A percentile compares a stretch with the other conserved stretches of the same genome.
phyloP scores from a whole-genome alignment of 2,329 filamentous ascomycete species.

The Aspergillus quadrilineatus region DNA sequence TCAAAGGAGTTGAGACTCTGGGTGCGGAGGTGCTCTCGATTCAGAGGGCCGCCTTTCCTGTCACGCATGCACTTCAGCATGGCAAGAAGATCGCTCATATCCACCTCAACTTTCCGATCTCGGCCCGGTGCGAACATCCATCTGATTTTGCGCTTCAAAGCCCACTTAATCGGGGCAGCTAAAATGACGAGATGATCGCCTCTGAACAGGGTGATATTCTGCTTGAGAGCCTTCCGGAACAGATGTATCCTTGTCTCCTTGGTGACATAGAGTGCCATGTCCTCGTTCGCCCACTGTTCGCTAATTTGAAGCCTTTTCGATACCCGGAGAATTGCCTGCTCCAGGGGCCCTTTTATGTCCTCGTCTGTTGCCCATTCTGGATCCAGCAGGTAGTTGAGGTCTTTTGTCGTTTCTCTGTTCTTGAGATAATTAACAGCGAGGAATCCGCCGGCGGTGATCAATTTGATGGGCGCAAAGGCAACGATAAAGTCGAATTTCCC shows the following conservation, averaged over 20 bases:
- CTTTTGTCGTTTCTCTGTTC: conserved; percentile 32
- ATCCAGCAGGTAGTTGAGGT: conserved; percentile 35
- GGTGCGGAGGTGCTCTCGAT: conserved; percentile 27
- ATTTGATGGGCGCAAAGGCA: conserved; percentile 34
- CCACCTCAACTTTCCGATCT: conserved; percentile 26
- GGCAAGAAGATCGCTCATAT: conserved; percentile 31
- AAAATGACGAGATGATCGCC: conserved; percentile 30
- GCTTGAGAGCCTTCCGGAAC: conserved; percentile 31
- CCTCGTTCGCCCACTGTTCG: conserved; percentile 33
- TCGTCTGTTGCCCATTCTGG: conserved; percentile 34
- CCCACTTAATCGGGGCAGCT: conserved; percentile 37
- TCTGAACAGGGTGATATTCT: conserved; percentile 32
- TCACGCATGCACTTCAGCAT: conserved; percentile 29
- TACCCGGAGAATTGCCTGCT: conserved; percentile 25
- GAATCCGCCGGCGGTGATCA: conserved; percentile 33
- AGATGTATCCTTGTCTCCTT: conserved; percentile 23
- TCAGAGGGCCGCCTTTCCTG: conserved; percentile 23
- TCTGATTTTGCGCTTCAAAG: conserved; percentile 36
- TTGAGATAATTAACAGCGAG: conserved; percentile 31
- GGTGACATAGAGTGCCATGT: conserved; percentile 33
- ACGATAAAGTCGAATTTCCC: conserved; percentile 30
- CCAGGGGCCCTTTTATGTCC: conserved; percentile 31
- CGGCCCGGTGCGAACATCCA: conserved; percentile 27
- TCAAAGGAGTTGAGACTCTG: conserved; percentile 32
- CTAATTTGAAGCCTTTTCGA: conserved; percentile 23